phyloP scores from a whole-genome alignment of 805 yeast species.

The Crinitomyces ghanaensis region DNA sequence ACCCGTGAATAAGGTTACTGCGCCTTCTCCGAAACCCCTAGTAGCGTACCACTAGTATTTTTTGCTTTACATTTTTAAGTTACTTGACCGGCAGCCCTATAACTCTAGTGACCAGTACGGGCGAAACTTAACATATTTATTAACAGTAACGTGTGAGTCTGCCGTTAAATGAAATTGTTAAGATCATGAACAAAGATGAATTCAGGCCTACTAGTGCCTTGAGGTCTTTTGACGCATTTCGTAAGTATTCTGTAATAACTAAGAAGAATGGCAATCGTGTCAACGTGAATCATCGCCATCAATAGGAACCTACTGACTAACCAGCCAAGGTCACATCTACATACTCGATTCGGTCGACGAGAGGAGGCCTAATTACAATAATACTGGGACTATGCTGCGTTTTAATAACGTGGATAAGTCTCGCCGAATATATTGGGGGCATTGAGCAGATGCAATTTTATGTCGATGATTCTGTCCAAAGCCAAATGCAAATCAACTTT shows the following conservation, averaged over 20 bases:
- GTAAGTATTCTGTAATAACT: constrained; percentile 29
- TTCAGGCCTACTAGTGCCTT: constrained; percentile 31
- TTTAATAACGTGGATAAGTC: constrained; percentile 69
- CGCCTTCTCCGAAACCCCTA: too few relatives aligned
- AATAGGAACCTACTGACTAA: constrained; percentile 7
- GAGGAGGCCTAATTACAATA: constrained; percentile 69
- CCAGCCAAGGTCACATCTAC: constrained; percentile 59
- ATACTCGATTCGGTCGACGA: constrained; percentile 58
- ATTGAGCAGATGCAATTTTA: constrained; percentile 62
- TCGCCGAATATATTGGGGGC: constrained; percentile 81
- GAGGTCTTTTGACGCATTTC: constrained; percentile 61
- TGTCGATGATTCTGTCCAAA: constrained; percentile 53
- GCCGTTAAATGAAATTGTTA: too few relatives aligned
- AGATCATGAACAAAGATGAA: too few relatives aligned
- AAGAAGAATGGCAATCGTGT: constrained; percentile 8
- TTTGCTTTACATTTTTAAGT: too few relatives aligned
- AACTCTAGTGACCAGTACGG: too few relatives aligned
- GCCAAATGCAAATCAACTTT: constrained; percentile 55
- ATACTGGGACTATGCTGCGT: constrained; percentile 49
- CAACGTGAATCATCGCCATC: not conserved
- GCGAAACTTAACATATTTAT: too few relatives aligned
- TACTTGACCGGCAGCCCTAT: too few relatives aligned
- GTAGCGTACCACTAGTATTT: too few relatives aligned
- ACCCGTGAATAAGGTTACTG: too few relatives aligned
- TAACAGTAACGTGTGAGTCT: too few relatives aligned